Base-by-base conservation (phyloP, 257 asterid species). In the Salvia miltiorrhiza region DNA sequence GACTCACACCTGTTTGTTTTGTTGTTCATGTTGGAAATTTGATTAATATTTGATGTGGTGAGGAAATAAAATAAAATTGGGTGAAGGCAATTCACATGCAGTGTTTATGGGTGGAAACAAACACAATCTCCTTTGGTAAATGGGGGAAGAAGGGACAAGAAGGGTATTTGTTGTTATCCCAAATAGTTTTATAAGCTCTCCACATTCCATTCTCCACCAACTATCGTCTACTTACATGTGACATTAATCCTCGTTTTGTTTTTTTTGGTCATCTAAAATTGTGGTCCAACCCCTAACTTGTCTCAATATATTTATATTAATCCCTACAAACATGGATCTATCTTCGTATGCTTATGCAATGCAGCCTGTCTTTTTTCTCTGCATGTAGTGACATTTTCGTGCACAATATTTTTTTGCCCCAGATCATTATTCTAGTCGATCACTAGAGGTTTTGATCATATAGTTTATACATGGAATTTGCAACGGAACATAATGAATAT, bases 271-370 rank as follows among this genome's bases (percentile, higher is more conserved):
- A 73, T 65, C 73, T 60, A 60, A 24, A 37, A 67, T 14, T 61
- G 75, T 72, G 81, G 81, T 53, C 81, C 78, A 21, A 52, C 43
- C 44, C 70, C 65, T 45, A 28, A 66, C 17, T 30, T 64, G 32
- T 65, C 49, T 71, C 75, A n/a, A 37, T 50, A 37, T 60, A 72
- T 12, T 53, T 61, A 7, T 14, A 54, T 53, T 55, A 28, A n/a
- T n/a, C 56, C 78, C 81, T 58, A 60, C 43, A 70, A 65, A 83
- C 87, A 71, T 75, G 87, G 85, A 79, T 69, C 82, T 37, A 9
- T 52, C 55, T 59, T 76, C 80, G 4, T 30, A 30, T 30, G 35
- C n/a, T 74, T 82, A 69, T 63, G 76, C 37, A 12, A 5, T 12
- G 40, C 67, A 57, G 5, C 20, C 47, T 64, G 72, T 75, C 80